Evolutionary conservation across 208 protist species (phyloP), one percentile per base, ranked within the genome.

Genomic region (Trypanosoma melophagium): DNA sequence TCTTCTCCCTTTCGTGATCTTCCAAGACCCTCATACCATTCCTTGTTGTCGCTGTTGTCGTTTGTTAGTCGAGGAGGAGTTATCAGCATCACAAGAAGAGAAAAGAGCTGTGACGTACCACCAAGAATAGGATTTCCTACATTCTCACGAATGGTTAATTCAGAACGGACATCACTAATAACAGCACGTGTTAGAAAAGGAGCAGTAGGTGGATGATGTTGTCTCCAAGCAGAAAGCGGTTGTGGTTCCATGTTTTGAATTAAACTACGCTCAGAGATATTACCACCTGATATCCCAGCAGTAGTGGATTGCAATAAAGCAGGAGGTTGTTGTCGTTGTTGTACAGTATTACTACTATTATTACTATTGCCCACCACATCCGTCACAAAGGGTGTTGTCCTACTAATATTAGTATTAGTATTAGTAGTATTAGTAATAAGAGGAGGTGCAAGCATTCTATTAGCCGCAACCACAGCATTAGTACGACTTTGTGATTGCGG

Each of bases 51-150:
- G 17, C 45, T 10, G 24, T 25, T 14, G 28, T 42, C 57, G 14
- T 28, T 24, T 58, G 24, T 64, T 0, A 13, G 35, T 13, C 3
- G 22, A 14, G 47, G 13, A 12, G 81, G 77, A 38, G 69, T 63
- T 41, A 71, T 68, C 24, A 92, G 78, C 24, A 76, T 56, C 3
- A 89, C 76, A 45, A 88, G 63, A 7, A 93, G 69, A 16, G 66
- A 71, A 42, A 65, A 71, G 1, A 22, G 14, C 42, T 35, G 35
- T 2, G 54, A 17, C 17, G 31, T 53, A 16, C 35, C 64, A 24
- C 38, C 12, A 10, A 47, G 38, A 19, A n/a, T n/a, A n/a, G n/a
- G 7, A 41, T 17, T 31, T 16, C 8, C 21, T 24, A 42, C 25
- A 35, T 24, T 25, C 25, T 63, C 50, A 5, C 57, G 55, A 28